Base-by-base conservation (phyloP, 768 basidiomycete genomes). In the Coprinopsis marcescibilis region DNA sequence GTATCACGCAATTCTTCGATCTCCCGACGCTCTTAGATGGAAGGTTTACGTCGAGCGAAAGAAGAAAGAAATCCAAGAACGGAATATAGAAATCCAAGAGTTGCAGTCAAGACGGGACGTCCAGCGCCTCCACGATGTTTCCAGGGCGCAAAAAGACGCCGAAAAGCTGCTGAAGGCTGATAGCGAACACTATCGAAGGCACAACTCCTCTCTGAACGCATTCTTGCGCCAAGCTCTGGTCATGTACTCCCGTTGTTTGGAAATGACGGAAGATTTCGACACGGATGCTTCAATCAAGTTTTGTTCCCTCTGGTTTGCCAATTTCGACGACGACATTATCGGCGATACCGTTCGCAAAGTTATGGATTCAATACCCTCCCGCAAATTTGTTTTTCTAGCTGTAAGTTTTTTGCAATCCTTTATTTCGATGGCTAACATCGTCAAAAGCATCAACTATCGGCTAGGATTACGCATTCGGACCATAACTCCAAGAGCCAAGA, bases 371-470 rank as follows among this genome's bases (percentile, higher is more conserved):
- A 76, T 94, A 30, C 88, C 93, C 1, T 89, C 93, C 0, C 75
- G 79, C 50, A 98, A 98, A 62, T 86, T 97, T 57, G 76, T 95
- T 35, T 90, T 92, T 63, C 73, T 98, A 45, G 83, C 90, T 8
- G 76, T 76, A 52, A 56, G 67, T 55, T 25, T 7, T 35, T 21
- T 45, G 12, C 1, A 8, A 21, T 10, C 10, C 10, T 33, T 12
- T n/a, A 35, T 14, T n/a, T 17, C 25, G n/a, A n/a, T n/a, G n/a
- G n/a, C 33, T 34, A 21, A 45, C 33, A 27, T 12, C n/a, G n/a
- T n/a, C n/a, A n/a, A n/a, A n/a, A 77, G 68, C 91, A 94, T 65
- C 96, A 99, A 65, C 78, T 99, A 3, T 83, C 92, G 0, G 93
- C 95, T n/a, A 80, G 94, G 6, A 72, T 98, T 24, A 77, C 84